These are phyloP conservation scores for Leishmania mexicana DNA, from an alignment of 208 protist genomes.

Conservation along the genomic window DNA sequence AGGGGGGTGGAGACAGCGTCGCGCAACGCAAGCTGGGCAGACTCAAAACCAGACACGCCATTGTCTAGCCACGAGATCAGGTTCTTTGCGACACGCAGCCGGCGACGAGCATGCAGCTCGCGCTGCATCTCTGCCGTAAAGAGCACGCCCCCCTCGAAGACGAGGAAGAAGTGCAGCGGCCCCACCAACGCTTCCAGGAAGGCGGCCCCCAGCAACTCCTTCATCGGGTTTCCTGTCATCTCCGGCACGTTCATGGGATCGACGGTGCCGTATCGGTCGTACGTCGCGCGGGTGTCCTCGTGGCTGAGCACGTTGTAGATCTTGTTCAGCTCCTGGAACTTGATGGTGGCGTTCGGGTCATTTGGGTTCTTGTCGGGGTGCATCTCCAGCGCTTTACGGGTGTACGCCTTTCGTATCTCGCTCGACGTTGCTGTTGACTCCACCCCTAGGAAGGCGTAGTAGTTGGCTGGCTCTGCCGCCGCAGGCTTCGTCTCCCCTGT, in stretches of 20 bases:
- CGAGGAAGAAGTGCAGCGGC: conserved; percentile 33
- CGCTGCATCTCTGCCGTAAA: conserved; percentile 27
- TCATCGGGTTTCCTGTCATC: conserved; percentile 33
- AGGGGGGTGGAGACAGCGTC: conserved; percentile 57
- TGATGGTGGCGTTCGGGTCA: conserved; percentile 40
- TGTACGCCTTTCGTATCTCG: conserved; percentile 70
- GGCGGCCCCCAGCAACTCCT: conserved; percentile 41
- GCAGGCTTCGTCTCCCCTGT: background rate
- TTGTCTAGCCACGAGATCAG: conserved; percentile 43
- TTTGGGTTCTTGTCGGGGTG: conserved; percentile 79
- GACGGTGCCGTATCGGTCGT: conserved; percentile 53
- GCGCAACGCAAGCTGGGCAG: conserved; percentile 19
- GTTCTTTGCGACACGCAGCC: conserved; percentile 52
- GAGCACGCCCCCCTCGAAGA: conserved; percentile 31
- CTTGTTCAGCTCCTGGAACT: conserved; percentile 63
- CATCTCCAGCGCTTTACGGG: conserved; percentile 50
- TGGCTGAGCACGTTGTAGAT: conserved; percentile 78
- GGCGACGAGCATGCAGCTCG: conserved; percentile 40
- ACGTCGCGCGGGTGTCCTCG: conserved; percentile 39
- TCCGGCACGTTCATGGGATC: conserved; percentile 20
- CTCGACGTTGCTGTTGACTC: conserved; percentile 35
- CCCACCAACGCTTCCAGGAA: conserved; percentile 62
- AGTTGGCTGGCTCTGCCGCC: conserved; percentile 20
- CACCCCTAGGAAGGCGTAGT: conserved; percentile 63
- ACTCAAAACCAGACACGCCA: conserved; percentile 20